phyloP scores from a whole-genome alignment of 2,329 filamentous ascomycete species.

The Venturia nashicola region DNA sequence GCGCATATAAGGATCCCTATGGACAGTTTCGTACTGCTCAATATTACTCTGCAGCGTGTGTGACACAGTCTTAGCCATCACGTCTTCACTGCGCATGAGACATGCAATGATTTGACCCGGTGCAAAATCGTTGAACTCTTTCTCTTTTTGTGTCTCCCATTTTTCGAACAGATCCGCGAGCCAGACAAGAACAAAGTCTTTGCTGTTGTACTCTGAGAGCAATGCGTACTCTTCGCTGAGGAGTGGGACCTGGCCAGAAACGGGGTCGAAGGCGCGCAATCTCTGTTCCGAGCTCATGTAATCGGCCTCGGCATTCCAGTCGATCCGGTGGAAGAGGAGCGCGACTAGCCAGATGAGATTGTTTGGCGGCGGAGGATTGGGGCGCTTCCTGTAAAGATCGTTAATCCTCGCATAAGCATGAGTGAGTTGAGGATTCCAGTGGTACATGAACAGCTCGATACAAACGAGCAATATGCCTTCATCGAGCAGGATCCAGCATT shows the following conservation, averaged over 20 bases:
- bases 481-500: constrained; percentile 6
- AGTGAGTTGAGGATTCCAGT: neutral
- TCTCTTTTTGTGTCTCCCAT: constrained; percentile 2
- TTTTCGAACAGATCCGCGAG: constrained; percentile 5
- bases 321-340: neutral
- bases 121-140: neutral
- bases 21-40: neutral
- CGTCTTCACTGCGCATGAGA: neutral
- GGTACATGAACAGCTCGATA: constrained; percentile 4
- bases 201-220: neutral
- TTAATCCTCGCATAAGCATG: neutral
- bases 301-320: neutral
- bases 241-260: neutral
- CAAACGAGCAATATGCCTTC: constrained; percentile 6
- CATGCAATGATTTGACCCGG: constrained; percentile 7
- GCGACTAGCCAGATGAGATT: constrained; percentile 2
- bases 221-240: neutral
- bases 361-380: neutral
- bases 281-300: neutral
- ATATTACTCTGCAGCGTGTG: constrained; percentile 4
- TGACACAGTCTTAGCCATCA: neutral
- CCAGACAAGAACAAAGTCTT: constrained; percentile 3
- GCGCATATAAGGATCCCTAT: constrained; percentile 7
- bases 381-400: neutral
- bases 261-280: neutral